Evolutionary conservation across 2,329 filamentous ascomycete genomes (phyloP).

Genomic region (Stemphylium lycopersici): DNA sequence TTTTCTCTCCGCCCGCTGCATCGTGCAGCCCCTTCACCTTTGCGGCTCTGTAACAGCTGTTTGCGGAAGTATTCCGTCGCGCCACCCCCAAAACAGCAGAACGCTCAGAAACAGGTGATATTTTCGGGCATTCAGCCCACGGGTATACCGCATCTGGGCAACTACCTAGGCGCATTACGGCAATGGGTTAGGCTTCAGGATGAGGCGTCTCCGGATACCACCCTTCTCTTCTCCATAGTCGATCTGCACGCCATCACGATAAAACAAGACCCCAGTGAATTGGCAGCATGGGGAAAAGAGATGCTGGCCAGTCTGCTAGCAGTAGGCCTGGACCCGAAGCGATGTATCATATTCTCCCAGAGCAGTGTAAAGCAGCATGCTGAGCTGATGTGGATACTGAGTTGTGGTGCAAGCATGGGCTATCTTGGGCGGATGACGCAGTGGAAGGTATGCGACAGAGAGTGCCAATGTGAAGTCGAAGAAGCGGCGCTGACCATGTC

Average conservation of each 20-base stretch:
- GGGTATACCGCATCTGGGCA: slow-evolving; percentile 89
- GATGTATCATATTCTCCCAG: slow-evolving; percentile 82
- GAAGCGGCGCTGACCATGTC: slow-evolving; percentile 1
- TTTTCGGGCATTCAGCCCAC: slow-evolving; percentile 99
- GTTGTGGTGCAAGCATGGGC: slow-evolving; percentile 87
- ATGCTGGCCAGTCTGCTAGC: slow-evolving; percentile 81
- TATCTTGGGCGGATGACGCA: slow-evolving; percentile 99
- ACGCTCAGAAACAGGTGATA: slow-evolving; percentile 52
- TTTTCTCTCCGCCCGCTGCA: slow-evolving; percentile 27
- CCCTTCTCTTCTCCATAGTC: slow-evolving; percentile 83
- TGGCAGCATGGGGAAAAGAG: slow-evolving; percentile 72
- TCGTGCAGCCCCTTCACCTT: slow-evolving; percentile 17
- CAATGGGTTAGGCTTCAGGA: slow-evolving; percentile 87
- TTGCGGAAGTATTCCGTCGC: slow-evolving; percentile 12
- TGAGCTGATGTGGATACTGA: slow-evolving; percentile 96
- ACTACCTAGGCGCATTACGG: slow-evolving; percentile 87
- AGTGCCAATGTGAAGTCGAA: not conserved
- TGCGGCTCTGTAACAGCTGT: slow-evolving; percentile 14
- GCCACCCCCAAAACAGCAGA: not conserved
- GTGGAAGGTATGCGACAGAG: slow-evolving; percentile 76
- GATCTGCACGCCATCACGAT: slow-evolving; percentile 93
- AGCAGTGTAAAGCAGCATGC: slow-evolving; percentile 77
- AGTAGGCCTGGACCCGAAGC: slow-evolving; percentile 79
- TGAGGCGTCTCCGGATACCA: slow-evolving; percentile 60
- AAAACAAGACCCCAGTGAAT: slow-evolving; percentile 63